A percentile compares a stretch with the other conserved stretches of the same genome.
Conservation (phyloP, 2,329 filamentous ascomycete species). For the Cylindrodendrum hubeiense region DNA sequence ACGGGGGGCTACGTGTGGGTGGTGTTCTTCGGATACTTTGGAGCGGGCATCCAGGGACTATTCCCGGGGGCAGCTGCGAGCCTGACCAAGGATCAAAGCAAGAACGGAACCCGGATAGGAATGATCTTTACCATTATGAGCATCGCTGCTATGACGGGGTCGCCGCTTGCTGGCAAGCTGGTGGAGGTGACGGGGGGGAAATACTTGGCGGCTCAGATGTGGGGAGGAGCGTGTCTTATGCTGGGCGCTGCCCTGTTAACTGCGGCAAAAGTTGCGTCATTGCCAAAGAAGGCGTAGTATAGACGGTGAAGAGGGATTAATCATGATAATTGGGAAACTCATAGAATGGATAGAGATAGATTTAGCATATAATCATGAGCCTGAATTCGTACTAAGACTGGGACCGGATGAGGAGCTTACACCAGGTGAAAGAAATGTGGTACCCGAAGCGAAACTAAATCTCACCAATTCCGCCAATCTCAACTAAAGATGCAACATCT, state of each 20-base stretch:
- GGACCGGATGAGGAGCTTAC: too few relatives aligned
- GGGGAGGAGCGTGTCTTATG: constrained; percentile 60
- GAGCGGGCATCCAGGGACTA: constrained; percentile 73
- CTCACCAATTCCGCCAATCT: too few relatives aligned
- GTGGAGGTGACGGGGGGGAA: constrained; percentile 57
- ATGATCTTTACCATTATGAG: constrained; percentile 71
- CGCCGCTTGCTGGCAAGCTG: constrained; percentile 66
- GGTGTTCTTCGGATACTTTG: constrained; percentile 72
- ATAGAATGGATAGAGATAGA: constrained; percentile 1
- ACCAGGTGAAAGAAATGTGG: too few relatives aligned
- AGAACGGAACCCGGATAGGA: constrained; percentile 68
- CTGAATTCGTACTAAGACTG: too few relatives aligned
- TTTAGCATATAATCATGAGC: too few relatives aligned
- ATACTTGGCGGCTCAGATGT: constrained; percentile 65
- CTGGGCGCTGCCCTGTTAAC: constrained; percentile 57
- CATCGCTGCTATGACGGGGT: constrained; percentile 65
- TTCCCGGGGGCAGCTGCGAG: constrained; percentile 67
- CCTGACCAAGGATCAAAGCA: constrained; percentile 65
- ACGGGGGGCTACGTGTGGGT: constrained; percentile 67
- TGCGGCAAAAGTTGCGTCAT: constrained; percentile 53
- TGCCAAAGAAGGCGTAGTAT: constrained; percentile 27
- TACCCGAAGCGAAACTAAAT: too few relatives aligned
- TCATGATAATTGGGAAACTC: not conserved
- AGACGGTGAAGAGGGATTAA: not conserved
- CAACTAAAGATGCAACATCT: too few relatives aligned